Percentiles rank a stretch among this genome's conserved stretches.
Conservation (phyloP, 148 eudicot species). For the Persicaria tinctoria region DNA sequence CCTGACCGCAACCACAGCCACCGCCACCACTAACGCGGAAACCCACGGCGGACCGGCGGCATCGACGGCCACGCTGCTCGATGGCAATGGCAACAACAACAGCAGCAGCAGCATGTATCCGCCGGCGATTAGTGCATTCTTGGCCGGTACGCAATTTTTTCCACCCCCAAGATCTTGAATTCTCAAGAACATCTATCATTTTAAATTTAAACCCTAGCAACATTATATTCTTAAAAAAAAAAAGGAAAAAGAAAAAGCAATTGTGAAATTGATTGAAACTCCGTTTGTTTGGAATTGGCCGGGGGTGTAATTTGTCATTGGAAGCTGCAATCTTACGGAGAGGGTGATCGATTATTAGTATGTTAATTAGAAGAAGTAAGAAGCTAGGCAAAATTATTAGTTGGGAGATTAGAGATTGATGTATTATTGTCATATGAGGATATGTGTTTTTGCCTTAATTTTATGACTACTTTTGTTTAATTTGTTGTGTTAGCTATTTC, state of each 20-base stretch:
- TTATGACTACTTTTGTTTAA: neutral
- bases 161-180: slow-evolving; percentile 75
- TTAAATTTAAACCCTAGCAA: neutral
- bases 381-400: neutral
- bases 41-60: neutral
- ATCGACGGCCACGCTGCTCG: slow-evolving; percentile 23
- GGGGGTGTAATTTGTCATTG: slow-evolving; percentile 14
- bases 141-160: slow-evolving; percentile 93
- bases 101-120: slow-evolving; percentile 30
- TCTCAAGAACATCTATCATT: neutral
- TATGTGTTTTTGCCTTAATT: neutral
- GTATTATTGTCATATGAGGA: neutral
- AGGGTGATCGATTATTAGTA: neutral
- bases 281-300: neutral
- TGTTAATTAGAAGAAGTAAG: neutral
- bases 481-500: no score
- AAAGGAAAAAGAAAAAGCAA: neutral
- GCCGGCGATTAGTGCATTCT: slow-evolving; percentile 58
- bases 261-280: neutral
- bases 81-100: slow-evolving; percentile 15
- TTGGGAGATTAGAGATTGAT: neutral
- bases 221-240: neutral
- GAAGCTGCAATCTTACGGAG: slow-evolving; percentile 2
- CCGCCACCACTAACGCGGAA: slow-evolving; percentile 15
- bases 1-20: slow-evolving; percentile 17